Conservation (phyloP, 768 basidiomycete genomes). For the Boletales sp. region DNA sequence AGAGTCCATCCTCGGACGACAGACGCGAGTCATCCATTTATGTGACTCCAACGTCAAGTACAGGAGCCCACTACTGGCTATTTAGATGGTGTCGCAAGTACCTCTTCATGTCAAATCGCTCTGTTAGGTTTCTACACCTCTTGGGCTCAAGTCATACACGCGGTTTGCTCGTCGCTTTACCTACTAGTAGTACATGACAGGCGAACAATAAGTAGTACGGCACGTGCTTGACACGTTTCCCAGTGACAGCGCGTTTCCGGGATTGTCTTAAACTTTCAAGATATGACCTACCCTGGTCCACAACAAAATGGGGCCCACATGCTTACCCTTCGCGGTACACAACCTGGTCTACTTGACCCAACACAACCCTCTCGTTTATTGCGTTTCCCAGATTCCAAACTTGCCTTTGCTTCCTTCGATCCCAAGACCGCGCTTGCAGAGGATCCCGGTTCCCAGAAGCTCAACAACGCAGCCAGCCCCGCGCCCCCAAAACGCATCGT, state of each 20-base stretch:
- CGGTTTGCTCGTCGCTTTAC: too few species aligned
- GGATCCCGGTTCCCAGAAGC: slow-evolving; percentile 36
- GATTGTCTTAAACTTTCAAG: too few species aligned
- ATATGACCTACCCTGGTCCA: slow-evolving; percentile 10
- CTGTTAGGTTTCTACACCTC: too few species aligned
- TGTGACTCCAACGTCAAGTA: too few species aligned
- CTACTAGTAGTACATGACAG: too few species aligned
- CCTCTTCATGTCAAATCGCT: too few species aligned
- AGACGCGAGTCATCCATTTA: too few species aligned
- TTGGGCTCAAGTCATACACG: too few species aligned
- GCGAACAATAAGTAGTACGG: background rate
- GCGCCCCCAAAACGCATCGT: slow-evolving; percentile 69
- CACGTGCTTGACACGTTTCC: slow-evolving; percentile 17
- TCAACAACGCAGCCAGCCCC: slow-evolving; percentile 44
- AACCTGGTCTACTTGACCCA: slow-evolving; percentile 64
- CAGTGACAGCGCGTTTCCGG: background rate
- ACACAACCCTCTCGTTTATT: slow-evolving; percentile 60
- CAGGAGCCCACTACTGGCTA: too few species aligned
- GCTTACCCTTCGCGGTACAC: slow-evolving; percentile 36
- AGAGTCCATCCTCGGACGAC: background rate
- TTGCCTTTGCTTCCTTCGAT: slow-evolving; percentile 77
- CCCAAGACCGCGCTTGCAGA: slow-evolving; percentile 57
- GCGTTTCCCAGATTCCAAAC: slow-evolving; percentile 51
- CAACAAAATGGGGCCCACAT: slow-evolving; percentile 3
- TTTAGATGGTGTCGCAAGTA: too few species aligned